Conservation (phyloP, 331 rosid genomes). For the Saraca asoca region DNA sequence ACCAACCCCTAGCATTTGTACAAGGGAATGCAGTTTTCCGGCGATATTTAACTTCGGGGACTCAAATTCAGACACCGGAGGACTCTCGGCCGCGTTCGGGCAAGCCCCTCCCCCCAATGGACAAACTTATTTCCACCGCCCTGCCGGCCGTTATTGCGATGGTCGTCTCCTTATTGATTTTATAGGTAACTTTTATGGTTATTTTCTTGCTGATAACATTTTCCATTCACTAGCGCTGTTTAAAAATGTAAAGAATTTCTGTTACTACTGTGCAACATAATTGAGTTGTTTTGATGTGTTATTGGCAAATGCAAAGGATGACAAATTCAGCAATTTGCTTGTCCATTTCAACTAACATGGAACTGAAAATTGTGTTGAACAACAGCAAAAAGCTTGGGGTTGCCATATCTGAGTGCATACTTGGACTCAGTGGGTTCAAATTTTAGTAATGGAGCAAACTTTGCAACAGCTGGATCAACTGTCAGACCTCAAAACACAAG, state of each 20-base stretch:
- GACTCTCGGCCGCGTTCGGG: slow-evolving; percentile 55
- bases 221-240: too few relatives aligned
- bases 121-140: slow-evolving; percentile 48
- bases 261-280: too few relatives aligned
- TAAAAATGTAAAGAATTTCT: too few relatives aligned
- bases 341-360: too few relatives aligned
- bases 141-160: slow-evolving; percentile 58
- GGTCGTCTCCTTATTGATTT: slow-evolving; percentile 68
- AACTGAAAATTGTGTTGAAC: neutral
- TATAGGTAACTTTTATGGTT: slow-evolving; percentile 37
- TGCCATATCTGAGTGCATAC: slow-evolving; percentile 56
- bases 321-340: too few relatives aligned
- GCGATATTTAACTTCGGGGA: slow-evolving; percentile 66
- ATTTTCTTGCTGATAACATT: too few relatives aligned
- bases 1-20: neutral
- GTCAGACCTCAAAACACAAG: slow-evolving; percentile 57
- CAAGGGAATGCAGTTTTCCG: slow-evolving; percentile 37
- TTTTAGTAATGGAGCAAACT: slow-evolving; percentile 58
- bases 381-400: slow-evolving; percentile 44
- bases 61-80: slow-evolving; percentile 69
- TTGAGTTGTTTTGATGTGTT: too few relatives aligned
- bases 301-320: too few relatives aligned
- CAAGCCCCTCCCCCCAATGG: slow-evolving; percentile 72
- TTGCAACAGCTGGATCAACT: slow-evolving; percentile 66
- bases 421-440: slow-evolving; percentile 61